Conservation (phyloP, 208 protist species). For the Trypanosoma theileri region DNA sequence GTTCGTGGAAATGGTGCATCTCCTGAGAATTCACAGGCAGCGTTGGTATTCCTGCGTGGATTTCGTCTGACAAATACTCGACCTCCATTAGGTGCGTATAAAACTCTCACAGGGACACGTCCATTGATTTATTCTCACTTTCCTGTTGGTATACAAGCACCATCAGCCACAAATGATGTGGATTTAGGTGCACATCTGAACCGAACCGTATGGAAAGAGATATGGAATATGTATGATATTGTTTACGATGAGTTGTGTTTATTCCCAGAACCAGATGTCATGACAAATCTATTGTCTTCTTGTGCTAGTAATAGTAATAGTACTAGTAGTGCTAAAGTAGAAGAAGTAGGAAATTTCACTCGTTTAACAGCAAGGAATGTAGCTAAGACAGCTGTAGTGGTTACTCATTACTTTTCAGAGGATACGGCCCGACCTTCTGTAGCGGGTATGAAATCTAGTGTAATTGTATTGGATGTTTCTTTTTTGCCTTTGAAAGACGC, state of each 20-base stretch:
- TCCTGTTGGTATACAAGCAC: slow-evolving; percentile 50
- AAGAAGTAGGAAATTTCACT: slow-evolving; percentile 26
- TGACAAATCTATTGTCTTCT: slow-evolving; percentile 6
- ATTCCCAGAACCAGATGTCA: slow-evolving; percentile 31
- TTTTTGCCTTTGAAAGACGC: slow-evolving; percentile 32
- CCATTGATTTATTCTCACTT: slow-evolving; percentile 60
- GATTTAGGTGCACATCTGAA: slow-evolving; percentile 7
- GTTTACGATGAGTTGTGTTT: slow-evolving; percentile 75
- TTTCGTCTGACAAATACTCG: slow-evolving; percentile 62
- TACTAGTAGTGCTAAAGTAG: not conserved
- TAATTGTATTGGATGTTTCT: slow-evolving; percentile 65
- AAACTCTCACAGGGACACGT: not conserved
- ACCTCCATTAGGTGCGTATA: slow-evolving; percentile 28
- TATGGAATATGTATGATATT: slow-evolving; percentile 89
- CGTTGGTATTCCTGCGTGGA: slow-evolving; percentile 70
- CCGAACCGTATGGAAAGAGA: slow-evolving; percentile 72
- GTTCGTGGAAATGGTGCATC: slow-evolving; percentile 76
- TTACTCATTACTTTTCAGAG: slow-evolving; percentile 55
- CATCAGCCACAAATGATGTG: slow-evolving; percentile 2
- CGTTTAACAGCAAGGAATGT: slow-evolving; percentile 31
- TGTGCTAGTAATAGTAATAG: not conserved
- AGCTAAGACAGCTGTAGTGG: slow-evolving; percentile 44
- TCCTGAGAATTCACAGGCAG: slow-evolving; percentile 85
- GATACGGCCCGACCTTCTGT: slow-evolving; percentile 3
- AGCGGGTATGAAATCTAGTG: not conserved